Evolutionary conservation across 139 green algal genomes (phyloP).

Genomic region (Zygnema circumcarinatum): DNA sequence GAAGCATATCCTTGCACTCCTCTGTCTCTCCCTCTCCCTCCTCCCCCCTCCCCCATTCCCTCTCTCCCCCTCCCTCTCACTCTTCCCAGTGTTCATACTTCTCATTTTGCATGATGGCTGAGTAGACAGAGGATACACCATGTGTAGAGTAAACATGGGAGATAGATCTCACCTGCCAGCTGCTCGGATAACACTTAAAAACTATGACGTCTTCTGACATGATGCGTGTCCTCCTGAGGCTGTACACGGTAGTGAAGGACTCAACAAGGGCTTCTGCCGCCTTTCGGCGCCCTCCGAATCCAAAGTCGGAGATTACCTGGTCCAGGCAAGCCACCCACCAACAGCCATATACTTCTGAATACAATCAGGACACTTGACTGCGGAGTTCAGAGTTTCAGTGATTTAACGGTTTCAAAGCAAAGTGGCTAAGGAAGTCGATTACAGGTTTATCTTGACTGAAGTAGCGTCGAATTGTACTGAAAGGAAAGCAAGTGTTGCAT

Average conservation of each 20-base stretch:
- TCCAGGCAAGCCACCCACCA: not conserved
- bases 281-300: slow-evolving; percentile 66
- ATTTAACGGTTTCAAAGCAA: too few relatives aligned
- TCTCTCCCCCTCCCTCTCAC: not conserved
- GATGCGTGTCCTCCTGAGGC: slow-evolving; percentile 14
- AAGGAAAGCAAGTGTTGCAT: too few relatives aligned
- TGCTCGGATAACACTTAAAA: slow-evolving; percentile 21
- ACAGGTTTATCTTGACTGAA: too few relatives aligned
- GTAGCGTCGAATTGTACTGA: too few relatives aligned
- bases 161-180: slow-evolving; percentile 15
- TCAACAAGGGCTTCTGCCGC: not conserved
- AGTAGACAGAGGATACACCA: too few relatives aligned
- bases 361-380: too few relatives aligned
- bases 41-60: not conserved
- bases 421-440: too few relatives aligned
- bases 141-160: too few relatives aligned
- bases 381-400: too few relatives aligned
- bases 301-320: slow-evolving; percentile 70
- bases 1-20: not conserved
- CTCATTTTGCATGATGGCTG: too few relatives aligned
- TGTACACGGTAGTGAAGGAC: not conserved
- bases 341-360: not conserved
- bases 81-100: not conserved
- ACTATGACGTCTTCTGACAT: slow-evolving; percentile 1
- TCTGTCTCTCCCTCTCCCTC: not conserved